Conservation (phyloP, 2,329 filamentous ascomycete genomes). For the Colletotrichum acutatum region DNA sequence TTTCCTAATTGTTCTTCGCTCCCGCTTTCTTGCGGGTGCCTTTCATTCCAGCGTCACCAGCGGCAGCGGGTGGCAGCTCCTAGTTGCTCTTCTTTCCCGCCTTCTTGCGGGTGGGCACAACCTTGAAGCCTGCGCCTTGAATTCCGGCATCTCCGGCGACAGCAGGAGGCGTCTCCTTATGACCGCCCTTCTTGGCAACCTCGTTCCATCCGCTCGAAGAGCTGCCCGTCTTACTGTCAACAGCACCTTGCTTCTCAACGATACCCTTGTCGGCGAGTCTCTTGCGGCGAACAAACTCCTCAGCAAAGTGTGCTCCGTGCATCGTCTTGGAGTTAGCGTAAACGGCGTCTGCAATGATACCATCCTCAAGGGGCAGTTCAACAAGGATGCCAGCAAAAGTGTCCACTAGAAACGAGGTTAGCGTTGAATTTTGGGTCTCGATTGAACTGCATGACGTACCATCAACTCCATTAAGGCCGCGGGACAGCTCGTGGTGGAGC, state of each 20-base stretch:
- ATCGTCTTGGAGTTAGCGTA: slow-evolving; percentile 90
- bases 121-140: slow-evolving; percentile 81
- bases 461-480: slow-evolving; percentile 71
- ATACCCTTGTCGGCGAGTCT: slow-evolving; percentile 94
- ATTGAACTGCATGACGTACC: slow-evolving; percentile 53
- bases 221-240: slow-evolving; percentile 60
- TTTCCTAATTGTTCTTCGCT: slow-evolving; percentile 66
- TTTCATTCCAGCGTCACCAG: slow-evolving; percentile 48
- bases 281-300: slow-evolving; percentile 93
- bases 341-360: slow-evolving; percentile 89
- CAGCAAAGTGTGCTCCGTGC: slow-evolving; percentile 91
- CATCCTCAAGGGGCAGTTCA: slow-evolving; percentile 78
- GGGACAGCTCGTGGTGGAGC: slow-evolving; percentile 81
- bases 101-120: slow-evolving; percentile 94
- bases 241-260: slow-evolving; percentile 76
- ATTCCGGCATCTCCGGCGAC: slow-evolving; percentile 48
- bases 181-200: slow-evolving; percentile 90
- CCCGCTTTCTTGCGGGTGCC: slow-evolving; percentile 88
- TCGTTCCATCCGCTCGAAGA: slow-evolving; percentile 82
- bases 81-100: slow-evolving; percentile 74
- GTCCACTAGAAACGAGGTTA: slow-evolving; percentile 69
- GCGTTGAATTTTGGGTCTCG: slow-evolving; percentile 9
- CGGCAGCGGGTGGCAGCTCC: slow-evolving; percentile 53
- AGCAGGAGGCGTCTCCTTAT: slow-evolving; percentile 58
- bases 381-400: slow-evolving; percentile 82